Evolutionary conservation across 2,329 filamentous ascomycete species (phyloP), one percentile per base, ranked within the genome.

Genomic region (Penicillium brasilianum): DNA sequence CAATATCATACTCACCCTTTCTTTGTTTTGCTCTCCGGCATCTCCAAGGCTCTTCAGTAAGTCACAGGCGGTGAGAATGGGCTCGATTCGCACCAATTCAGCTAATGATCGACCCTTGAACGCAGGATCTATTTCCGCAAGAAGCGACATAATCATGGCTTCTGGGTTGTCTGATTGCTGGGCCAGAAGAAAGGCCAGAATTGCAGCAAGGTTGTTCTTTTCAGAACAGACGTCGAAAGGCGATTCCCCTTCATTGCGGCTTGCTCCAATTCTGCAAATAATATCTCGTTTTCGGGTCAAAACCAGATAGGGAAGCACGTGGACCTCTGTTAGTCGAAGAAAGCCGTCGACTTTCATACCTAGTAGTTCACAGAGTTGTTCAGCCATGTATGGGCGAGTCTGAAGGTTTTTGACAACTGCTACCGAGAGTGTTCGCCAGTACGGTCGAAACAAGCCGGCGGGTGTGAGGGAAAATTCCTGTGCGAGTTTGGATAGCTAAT

Each of bases 261-360:
- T 91, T 67, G 90, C 86, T 0, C 92, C 91, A 67, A 99, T 91
- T 64, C 88, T 89, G 68, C 89, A 85, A 43, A 99, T 89, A 16
- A 96, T 85, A 60, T 96, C 91, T 59, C 84, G 84, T 69, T 90
- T 90, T 71, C 89, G 90, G 44, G 87, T 89, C 41, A 97, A 80
- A 2, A 99, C 91, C 18, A 99, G 83, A 78, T 91, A 93, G 1
- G 96, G 95, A 9, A 99, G 77, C 8, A 93, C 93, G 69, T 95
- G 87, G 14, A 87, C 84, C 74, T 97, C 93, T 9, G 94, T 91
- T 18, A 89, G 77, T 14, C 90, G 77, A 10, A 97, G 82, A 48
- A 98, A 87, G 55, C 91, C 87, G 46, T 88, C 83, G 9, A 96
- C 85, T 41, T 87, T 89, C 71, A 92, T 89, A 55, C 89, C 88